Percentiles rank a stretch among this genome's conserved stretches.
phyloP scores from a whole-genome alignment of 1,284 basidiomycete species.

The Moesziomyces aphidis region DNA sequence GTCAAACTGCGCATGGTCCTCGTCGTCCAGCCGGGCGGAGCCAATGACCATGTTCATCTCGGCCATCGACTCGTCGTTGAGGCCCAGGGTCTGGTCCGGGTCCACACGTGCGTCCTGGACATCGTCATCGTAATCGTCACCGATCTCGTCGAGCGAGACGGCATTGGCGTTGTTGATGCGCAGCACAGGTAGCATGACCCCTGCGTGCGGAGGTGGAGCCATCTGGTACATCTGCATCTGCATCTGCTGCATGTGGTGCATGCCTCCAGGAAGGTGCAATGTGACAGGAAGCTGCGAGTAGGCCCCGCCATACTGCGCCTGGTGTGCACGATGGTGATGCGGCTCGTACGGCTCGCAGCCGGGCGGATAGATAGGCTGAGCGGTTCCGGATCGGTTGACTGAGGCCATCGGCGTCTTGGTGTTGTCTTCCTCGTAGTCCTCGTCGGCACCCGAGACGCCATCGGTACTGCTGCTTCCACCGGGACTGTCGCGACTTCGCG shows the following conservation, averaged over 20 bases:
- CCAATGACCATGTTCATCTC: conserved; percentile 62
- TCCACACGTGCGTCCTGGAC: conserved; percentile 17
- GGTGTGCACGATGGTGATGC: conserved; percentile 32
- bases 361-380: conserved; percentile 17
- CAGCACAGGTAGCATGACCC: conserved; percentile 24
- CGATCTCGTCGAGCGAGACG: conserved; percentile 56
- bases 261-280: conserved; percentile 25
- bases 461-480: conserved; percentile 28
- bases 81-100: conserved; percentile 38
- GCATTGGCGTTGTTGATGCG: conserved; percentile 45
- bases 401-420: conserved; percentile 31
- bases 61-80: conserved; percentile 62
- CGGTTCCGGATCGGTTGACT: background rate
- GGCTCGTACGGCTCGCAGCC: conserved; percentile 39
- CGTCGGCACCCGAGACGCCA: conserved; percentile 18
- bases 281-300: conserved; percentile 29
- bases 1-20: conserved; percentile 27
- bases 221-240: conserved; percentile 41
- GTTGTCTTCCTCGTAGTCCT: conserved; percentile 20
- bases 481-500: conserved; percentile 13
- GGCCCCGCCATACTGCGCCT: conserved; percentile 5
- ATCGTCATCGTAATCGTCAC: conserved; percentile 49
- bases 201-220: background rate
- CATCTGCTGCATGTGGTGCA: conserved; percentile 38
- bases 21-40: conserved; percentile 44